Evolutionary conservation across 345 rosid genomes (phyloP).

Genomic region (Clarkia xantiana): DNA sequence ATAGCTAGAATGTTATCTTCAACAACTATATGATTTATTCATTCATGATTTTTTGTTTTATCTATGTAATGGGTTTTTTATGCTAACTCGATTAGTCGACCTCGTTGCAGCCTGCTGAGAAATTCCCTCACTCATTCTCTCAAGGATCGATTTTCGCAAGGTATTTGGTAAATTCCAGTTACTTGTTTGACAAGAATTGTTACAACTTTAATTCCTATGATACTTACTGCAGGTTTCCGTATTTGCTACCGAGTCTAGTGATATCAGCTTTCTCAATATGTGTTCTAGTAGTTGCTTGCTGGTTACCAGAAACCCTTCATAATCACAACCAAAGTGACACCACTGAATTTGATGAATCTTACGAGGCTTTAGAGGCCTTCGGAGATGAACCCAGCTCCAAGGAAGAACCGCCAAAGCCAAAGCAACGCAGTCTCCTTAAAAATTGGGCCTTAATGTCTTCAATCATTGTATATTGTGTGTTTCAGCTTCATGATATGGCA

Average conservation of each 20-base stretch:
- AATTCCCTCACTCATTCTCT: conserved; percentile 38
- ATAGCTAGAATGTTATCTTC: no score
- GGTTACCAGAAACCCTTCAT: conserved; percentile 54
- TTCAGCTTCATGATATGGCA: conserved; percentile 46
- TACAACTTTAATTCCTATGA: background rate
- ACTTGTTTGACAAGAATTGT: no score
- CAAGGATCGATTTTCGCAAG: conserved; percentile 46
- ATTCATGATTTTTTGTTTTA: no score
- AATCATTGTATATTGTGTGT: conserved; percentile 27
- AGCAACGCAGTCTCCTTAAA: conserved; percentile 18
- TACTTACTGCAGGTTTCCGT: conserved; percentile 42
- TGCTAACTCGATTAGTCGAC: no score
- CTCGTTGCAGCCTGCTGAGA: conserved; percentile 51
- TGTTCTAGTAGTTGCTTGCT: conserved; percentile 27
- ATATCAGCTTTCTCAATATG: conserved; percentile 47
- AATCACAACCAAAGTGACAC: conserved; percentile 11
- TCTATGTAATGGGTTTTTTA: no score
- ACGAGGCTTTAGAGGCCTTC: conserved; percentile 8
- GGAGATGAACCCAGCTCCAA: conserved; percentile 2
- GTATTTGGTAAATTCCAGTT: conserved; percentile 13
- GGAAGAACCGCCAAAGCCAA: conserved; percentile 7
- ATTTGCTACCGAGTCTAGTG: conserved; percentile 55
- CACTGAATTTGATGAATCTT: conserved; percentile 6
- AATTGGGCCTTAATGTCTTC: conserved; percentile 41
- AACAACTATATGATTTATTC: no score